Base-by-base conservation (phyloP, 1,139 yeast genomes). In the Candida sanyaensis region DNA sequence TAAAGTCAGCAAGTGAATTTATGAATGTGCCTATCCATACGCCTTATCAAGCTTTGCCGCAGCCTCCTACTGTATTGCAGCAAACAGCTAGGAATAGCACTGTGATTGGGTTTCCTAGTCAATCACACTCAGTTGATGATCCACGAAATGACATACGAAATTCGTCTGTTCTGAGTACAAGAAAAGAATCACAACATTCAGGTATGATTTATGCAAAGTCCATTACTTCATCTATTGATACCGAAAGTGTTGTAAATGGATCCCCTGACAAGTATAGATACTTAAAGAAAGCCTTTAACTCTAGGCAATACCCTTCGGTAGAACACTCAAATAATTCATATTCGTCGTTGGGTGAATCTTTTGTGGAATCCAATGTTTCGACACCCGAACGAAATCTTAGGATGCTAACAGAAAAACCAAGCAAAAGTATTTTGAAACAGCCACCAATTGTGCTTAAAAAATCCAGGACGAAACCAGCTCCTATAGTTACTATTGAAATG, bases 401-500 rank as follows among this genome's bases (percentile, higher is more conserved):
- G 37, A 32, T 27, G 27, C n/a, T 29, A n/a, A 10, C 40, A 6
- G 45, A 43, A 8, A 43, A 43, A 30, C 26, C 24, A 50, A 55
- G 42, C 24, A 62, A 54, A 37, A 55, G 52, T 37, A 55, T 53
- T 31, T 50, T 56, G 5, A 36, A 34, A 27, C 37, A 40, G 13
- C 40, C 24, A 24, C 37, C 13, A 49, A 23, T 33, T 29, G 30
- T 28, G 8, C 21, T 30, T 39, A 31, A 27, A 24, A 43, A 32
- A 34, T n/a, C 12, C 38, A 54, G 52, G 36, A 51, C 55, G 5
- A 53, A 64, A 17, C 64, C 65, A 1, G 66, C 70, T 41, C 75
- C 86, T 47, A 41, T 56, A 32, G 78, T 82, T 10, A 68, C 75
- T 7, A 65, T 86, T 23, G 81, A 84, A 48, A 75, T 86, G 67